Percentiles rank a stretch among this genome's conserved stretches.
Conservation (phyloP, 192 early-diverging fungal species). For the Geranomyces michiganensis region DNA sequence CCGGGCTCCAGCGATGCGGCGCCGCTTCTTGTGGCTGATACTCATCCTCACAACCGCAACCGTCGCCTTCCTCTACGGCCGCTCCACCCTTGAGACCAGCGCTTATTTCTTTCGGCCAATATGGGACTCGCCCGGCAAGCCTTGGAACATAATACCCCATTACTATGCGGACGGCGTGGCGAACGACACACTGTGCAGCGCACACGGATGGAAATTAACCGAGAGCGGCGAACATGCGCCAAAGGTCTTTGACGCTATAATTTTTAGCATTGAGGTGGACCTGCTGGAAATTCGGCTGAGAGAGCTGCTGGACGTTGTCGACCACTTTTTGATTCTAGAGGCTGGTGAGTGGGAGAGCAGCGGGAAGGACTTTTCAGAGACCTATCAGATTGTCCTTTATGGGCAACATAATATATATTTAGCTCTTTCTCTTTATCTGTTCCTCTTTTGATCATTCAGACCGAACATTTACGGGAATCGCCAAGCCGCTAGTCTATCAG, state of each 20-base stretch:
- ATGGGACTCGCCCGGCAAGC: slow-evolving; percentile 4
- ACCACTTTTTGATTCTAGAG: slow-evolving; percentile 65
- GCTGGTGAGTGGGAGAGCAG: slow-evolving; percentile 27
- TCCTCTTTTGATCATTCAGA: background rate
- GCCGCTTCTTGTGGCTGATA: background rate
- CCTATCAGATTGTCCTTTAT: too few relatives aligned
- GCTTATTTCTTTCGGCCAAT: background rate
- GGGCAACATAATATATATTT: too few relatives aligned
- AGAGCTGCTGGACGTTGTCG: slow-evolving; percentile 62
- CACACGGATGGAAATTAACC: slow-evolving; percentile 54
- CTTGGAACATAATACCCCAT: slow-evolving; percentile 42
- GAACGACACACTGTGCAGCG: slow-evolving; percentile 41
- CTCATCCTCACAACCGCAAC: slow-evolving; percentile 7
- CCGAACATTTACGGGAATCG: slow-evolving; percentile 8
- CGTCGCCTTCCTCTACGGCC: slow-evolving; percentile 3
- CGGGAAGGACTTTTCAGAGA: too few relatives aligned
- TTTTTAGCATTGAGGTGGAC: slow-evolving; percentile 68
- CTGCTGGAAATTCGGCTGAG: slow-evolving; percentile 58
- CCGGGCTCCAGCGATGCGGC: background rate
- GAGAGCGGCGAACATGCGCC: background rate
- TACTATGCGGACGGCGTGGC: slow-evolving; percentile 50
- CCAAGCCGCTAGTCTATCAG: slow-evolving; percentile 51
- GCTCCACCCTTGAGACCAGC: slow-evolving; percentile 1
- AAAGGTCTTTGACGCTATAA: slow-evolving; percentile 59
- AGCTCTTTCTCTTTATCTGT: too few relatives aligned